These are phyloP conservation scores for Pulveroboletus ravenelii DNA, from an alignment of 768 basidiomycete species.

Conservation along the genomic window DNA sequence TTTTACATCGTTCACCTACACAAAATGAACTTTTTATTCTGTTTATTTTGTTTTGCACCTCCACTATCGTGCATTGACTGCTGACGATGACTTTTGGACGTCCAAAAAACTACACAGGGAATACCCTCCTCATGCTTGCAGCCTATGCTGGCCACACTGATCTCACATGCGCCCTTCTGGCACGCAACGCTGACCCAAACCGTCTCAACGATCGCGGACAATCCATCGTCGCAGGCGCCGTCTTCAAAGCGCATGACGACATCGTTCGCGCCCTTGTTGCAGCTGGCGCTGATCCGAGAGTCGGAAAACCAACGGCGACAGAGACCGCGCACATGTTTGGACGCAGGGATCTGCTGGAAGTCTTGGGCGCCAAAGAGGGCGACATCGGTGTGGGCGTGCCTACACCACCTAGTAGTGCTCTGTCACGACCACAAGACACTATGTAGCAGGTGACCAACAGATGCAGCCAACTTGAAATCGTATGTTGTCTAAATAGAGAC, in stretches of 20 bases:
- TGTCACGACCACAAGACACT: background rate
- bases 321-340: constrained; percentile 67
- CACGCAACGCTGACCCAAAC: constrained; percentile 60
- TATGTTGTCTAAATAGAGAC: background rate
- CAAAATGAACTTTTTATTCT: too few relatives aligned
- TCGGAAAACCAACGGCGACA: constrained; percentile 64
- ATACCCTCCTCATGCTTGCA: constrained; percentile 75
- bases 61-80: too few relatives aligned
- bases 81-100: too few relatives aligned
- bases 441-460: background rate
- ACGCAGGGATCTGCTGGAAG: constrained; percentile 47
- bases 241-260: constrained; percentile 68
- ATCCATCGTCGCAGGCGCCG: constrained; percentile 69
- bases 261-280: constrained; percentile 52
- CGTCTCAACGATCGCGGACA: constrained; percentile 68
- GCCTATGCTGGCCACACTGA: constrained; percentile 64
- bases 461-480: background rate
- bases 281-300: constrained; percentile 56
- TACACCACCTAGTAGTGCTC: constrained; percentile 20
- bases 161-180: constrained; percentile 50
- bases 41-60: too few relatives aligned
- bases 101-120: constrained; percentile 40
- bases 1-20: background rate
- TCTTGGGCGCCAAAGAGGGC: constrained; percentile 55
- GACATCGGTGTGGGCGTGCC: constrained; percentile 38